Conservation (phyloP, 495 filamentous ascomycete species). For the Neurospora sp. region DNA sequence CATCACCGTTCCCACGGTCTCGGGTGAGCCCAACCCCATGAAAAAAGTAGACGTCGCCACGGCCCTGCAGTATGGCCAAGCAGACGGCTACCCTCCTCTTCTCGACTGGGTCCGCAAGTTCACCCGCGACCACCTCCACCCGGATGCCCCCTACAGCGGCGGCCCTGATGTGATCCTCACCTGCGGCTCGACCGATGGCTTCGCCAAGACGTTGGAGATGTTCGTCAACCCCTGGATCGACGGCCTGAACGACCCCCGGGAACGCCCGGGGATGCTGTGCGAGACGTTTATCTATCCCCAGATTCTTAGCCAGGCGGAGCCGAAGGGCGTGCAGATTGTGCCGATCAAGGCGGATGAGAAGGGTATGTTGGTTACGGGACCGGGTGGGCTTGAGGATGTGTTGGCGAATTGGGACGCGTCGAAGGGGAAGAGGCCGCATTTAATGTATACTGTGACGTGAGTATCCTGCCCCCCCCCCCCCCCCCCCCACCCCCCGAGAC, state of each 20-base stretch:
- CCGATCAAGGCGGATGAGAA: slow-evolving; percentile 65
- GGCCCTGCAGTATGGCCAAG: slow-evolving; percentile 77
- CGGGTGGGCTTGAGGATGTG: slow-evolving; percentile 65
- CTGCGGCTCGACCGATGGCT: slow-evolving; percentile 75
- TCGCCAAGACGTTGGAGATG: slow-evolving; percentile 62
- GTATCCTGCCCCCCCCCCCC: slow-evolving; percentile 28
- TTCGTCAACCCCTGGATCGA: slow-evolving; percentile 65
- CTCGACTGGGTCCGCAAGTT: slow-evolving; percentile 69
- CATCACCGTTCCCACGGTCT: slow-evolving; percentile 60
- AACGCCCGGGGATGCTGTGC: slow-evolving; percentile 60
- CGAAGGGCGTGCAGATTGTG: slow-evolving; percentile 60
- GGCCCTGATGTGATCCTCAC: slow-evolving; percentile 71
- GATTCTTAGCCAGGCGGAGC: slow-evolving; percentile 53
- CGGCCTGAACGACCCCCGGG: slow-evolving; percentile 51
- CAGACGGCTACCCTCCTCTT: slow-evolving; percentile 67
- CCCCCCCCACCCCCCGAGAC: too few relatives aligned
- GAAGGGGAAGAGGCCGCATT: slow-evolving; percentile 63
- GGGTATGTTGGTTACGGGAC: slow-evolving; percentile 60
- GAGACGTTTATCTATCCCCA: slow-evolving; percentile 75
- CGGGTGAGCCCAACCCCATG: slow-evolving; percentile 38
- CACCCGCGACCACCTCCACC: slow-evolving; percentile 65
- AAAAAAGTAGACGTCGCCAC: slow-evolving; percentile 69
- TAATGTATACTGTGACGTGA: slow-evolving; percentile 87
- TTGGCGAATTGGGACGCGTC: slow-evolving; percentile 69
- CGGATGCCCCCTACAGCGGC: slow-evolving; percentile 61